Conservation (phyloP, 177 flowering plant genomes). For the Vitis hybrid region DNA sequence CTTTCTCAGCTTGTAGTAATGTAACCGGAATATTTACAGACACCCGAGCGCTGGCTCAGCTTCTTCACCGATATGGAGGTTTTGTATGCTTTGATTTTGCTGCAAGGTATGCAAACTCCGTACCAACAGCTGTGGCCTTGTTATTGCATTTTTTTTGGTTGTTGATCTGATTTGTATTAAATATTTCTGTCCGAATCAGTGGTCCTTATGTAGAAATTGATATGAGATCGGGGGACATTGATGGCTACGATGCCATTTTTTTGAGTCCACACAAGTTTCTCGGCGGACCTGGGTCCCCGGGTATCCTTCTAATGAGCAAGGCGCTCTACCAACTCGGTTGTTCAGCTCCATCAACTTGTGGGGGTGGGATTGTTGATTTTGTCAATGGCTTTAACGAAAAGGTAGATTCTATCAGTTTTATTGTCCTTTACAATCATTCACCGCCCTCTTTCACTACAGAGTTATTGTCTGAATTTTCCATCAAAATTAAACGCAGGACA, state of each 20-base stretch:
- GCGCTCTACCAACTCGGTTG: conserved; percentile 47
- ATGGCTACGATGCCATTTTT: conserved; percentile 80
- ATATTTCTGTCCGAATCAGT: conserved; percentile 26
- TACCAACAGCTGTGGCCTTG: neutral
- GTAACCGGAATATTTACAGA: conserved; percentile 65
- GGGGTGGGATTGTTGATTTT: conserved; percentile 76
- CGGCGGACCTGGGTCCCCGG: conserved; percentile 80
- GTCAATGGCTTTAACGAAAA: conserved; percentile 60
- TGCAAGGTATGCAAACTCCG: conserved; percentile 42
- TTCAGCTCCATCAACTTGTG: conserved; percentile 81
- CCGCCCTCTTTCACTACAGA: too few species aligned
- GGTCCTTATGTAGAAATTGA: conserved; percentile 71
- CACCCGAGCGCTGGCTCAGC: conserved; percentile 50
- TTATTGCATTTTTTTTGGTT: neutral
- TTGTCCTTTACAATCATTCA: too few species aligned
- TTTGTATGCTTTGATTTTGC: conserved; percentile 86
- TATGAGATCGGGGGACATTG: conserved; percentile 64
- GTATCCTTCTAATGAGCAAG: conserved; percentile 71
- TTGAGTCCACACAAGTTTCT: conserved; percentile 76
- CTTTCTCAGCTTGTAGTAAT: conserved; percentile 86
- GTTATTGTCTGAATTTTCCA: too few species aligned
- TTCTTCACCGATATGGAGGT: conserved; percentile 62
- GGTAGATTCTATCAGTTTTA: conserved; percentile 24
- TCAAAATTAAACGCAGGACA: conserved; percentile 42
- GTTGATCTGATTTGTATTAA: neutral